phyloP scores from a whole-genome alignment of 1,284 basidiomycete species.

The Trametes polyzona region DNA sequence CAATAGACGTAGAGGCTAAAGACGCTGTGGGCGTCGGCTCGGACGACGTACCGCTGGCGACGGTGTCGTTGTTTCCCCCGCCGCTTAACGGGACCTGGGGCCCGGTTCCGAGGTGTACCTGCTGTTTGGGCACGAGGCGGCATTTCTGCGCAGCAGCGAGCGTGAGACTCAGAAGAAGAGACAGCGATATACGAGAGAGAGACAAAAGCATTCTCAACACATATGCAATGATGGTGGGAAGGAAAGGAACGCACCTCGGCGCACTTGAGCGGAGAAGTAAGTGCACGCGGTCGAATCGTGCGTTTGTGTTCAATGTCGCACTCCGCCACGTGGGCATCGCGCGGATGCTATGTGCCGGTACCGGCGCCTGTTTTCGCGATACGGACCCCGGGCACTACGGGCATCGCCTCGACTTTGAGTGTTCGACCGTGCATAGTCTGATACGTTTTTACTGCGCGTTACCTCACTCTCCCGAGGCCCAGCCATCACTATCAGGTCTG shows the following conservation, averaged over 20 bases:
- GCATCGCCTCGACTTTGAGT: no score
- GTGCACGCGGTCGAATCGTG: slow-evolving; percentile 1
- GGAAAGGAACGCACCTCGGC: background rate
- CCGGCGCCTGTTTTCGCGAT: no score
- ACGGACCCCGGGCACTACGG: no score
- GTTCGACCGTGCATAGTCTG: no score
- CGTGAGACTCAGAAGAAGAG: slow-evolving; percentile 6
- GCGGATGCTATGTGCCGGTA: no score
- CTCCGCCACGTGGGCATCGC: no score
- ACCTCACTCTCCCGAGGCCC: no score
- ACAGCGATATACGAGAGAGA: background rate
- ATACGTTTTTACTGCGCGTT: no score
- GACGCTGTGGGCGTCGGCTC: slow-evolving; percentile 16
- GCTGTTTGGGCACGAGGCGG: slow-evolving; percentile 27
- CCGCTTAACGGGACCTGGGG: slow-evolving; percentile 14
- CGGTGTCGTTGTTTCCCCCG: slow-evolving; percentile 7
- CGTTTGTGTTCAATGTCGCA: no score
- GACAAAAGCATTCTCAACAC: slow-evolving; percentile 16
- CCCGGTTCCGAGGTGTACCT: slow-evolving; percentile 4
- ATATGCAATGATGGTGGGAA: background rate
- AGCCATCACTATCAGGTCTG: no score
- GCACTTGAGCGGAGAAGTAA: background rate
- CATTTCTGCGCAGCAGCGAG: slow-evolving; percentile 29
- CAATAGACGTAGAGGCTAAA: slow-evolving; percentile 2
- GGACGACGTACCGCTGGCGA: slow-evolving; percentile 12